Base-by-base conservation (phyloP, 768 basidiomycete species). In the Leccinellum luteum region DNA sequence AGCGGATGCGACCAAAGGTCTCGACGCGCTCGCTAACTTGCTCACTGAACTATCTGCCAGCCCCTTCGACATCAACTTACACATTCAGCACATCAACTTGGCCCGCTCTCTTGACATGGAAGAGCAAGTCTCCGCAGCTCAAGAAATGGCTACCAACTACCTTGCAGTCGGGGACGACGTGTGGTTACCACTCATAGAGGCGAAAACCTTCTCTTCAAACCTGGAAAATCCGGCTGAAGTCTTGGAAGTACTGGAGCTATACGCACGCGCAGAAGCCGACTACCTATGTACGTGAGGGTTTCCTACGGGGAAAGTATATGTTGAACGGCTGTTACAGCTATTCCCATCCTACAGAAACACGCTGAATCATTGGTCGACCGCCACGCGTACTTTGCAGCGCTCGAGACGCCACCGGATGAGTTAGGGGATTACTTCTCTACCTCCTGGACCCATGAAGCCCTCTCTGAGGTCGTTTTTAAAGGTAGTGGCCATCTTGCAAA, bases 261-360 rank as follows among this genome's bases (percentile, higher is more conserved):
- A 86, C 68, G 73, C 76, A 38, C 79, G 79, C 34, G 91, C 92
- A 21, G 87, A 87, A 64, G 73, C 69, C 10, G 92, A 94, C 65
- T 93, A 92, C 70, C 69, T 93, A 34, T 93, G 92, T 93, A 70
- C 66, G 90, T 79, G 30, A 47, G 51, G 51, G 45, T 51, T 32
- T 54, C n/a, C 47, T 51, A 48, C 38, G 34, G 13, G 32, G 56
- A 56, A 51, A 30, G 25, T 62, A 49, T 64, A 30, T 64, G 56
- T 52, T 68, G 54, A 68, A 51, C 57, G 38, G 54, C n/a, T 13
- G 52, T 57, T 62, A 52, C 69, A 93, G 91, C 90, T n/a, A 86
- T 94, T 34, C 81, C 87, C 1, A 73, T 93, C 48, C 78, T 94
- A 48, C 78, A 81, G 66, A 82, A 77, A 58, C 91, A 93, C 71